Evolutionary conservation across 73 alveolate genomes (phyloP).

Genomic region (Halteria grandinella): DNA sequence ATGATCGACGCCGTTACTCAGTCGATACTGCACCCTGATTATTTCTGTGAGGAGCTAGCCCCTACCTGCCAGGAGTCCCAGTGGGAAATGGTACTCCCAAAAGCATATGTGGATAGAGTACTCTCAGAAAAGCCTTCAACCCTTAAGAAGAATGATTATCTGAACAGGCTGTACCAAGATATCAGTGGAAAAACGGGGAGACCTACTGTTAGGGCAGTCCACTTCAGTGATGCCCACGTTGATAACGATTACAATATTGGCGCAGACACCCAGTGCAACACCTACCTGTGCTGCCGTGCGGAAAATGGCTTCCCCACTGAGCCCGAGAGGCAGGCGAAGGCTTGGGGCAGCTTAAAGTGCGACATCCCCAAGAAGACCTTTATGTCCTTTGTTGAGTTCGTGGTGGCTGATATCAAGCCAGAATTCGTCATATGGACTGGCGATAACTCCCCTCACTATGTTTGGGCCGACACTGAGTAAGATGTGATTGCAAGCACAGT

Average conservation of each 20-base stretch:
- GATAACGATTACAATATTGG: conserved; percentile 83
- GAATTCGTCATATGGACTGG: conserved; percentile 90
- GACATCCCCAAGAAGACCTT: conserved; percentile 67
- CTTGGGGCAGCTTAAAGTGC: conserved; percentile 83
- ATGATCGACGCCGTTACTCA: conserved; percentile 15
- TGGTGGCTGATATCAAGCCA: conserved; percentile 55
- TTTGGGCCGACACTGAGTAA: neutral
- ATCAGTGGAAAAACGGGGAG: neutral
- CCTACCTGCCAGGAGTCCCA: neutral
- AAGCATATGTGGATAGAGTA: neutral
- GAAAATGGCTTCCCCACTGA: conserved; percentile 81
- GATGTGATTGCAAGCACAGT: neutral
- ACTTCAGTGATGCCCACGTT: conserved; percentile 88
- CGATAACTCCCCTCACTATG: conserved; percentile 82
- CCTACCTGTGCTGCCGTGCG: conserved; percentile 87
- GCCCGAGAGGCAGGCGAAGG: conserved; percentile 65
- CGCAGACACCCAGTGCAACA: conserved; percentile 74
- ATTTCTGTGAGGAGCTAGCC: conserved; percentile 27
- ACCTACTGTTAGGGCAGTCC: conserved; percentile 5
- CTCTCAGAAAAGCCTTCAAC: conserved; percentile 2
- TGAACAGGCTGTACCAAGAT: neutral
- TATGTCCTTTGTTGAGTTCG: conserved; percentile 15
- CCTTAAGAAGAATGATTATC: conserved; percentile 16
- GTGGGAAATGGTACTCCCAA: neutral
- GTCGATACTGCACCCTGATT: conserved; percentile 11